Evolutionary conservation across 345 rosid genomes (phyloP).

Genomic region (Citrus medica): DNA sequence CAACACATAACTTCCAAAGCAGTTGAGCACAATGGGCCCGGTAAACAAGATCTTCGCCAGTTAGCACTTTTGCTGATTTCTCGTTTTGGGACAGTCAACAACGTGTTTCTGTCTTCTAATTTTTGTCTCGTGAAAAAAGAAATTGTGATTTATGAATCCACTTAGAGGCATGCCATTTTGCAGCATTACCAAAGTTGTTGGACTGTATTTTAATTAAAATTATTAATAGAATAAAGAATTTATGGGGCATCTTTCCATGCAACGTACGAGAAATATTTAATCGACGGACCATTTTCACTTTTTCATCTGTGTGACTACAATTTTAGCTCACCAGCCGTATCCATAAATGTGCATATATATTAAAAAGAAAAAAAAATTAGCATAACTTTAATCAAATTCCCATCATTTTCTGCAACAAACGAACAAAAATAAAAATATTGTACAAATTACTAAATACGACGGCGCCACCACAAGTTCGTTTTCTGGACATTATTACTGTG

Average conservation of each 20-base stretch:
- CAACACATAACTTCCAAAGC: background rate
- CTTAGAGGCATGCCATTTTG: background rate
- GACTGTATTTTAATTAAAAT: background rate
- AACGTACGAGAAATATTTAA: too few species aligned
- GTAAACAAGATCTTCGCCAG: background rate
- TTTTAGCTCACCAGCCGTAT: too few species aligned
- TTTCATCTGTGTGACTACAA: too few species aligned
- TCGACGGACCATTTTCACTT: too few species aligned
- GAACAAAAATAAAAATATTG: too few species aligned
- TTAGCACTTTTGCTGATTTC: background rate
- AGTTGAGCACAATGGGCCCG: constrained; percentile 20
- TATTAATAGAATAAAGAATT: too few species aligned
- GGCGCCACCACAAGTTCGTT: background rate
- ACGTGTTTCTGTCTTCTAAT: constrained; percentile 29
- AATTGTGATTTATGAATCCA: background rate
- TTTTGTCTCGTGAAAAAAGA: background rate
- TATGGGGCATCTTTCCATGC: too few species aligned
- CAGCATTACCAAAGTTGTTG: background rate
- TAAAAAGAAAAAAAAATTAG: too few species aligned
- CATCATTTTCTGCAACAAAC: too few species aligned
- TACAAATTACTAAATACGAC: background rate
- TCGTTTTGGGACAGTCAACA: constrained; percentile 8
- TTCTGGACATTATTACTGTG: background rate
- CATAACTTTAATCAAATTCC: too few species aligned
- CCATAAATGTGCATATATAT: too few species aligned